A percentile compares a stretch with the other conserved stretches of the same genome.
phyloP scores from a whole-genome alignment of 139 green algal genomes.

The Tetradesmus lagerheimii region DNA sequence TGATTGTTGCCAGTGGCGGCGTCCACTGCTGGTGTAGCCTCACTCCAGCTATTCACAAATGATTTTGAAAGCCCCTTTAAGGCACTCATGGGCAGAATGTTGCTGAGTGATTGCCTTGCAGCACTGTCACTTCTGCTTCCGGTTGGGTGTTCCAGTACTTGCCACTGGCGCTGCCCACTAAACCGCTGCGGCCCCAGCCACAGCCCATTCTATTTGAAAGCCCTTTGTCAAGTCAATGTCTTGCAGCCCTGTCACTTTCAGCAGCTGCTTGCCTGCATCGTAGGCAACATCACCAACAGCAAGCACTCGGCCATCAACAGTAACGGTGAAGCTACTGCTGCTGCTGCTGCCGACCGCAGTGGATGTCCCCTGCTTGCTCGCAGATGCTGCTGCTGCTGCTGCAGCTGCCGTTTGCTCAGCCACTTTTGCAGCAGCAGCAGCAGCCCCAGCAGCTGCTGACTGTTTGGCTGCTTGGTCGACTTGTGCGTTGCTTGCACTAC shows the following conservation, averaged over 20 bases:
- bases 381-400: background rate
- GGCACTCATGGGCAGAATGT: no score
- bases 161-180: no score
- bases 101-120: no score
- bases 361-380: background rate
- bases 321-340: background rate
- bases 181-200: background rate
- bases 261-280: background rate
- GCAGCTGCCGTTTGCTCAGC: background rate
- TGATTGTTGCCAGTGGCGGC: no score
- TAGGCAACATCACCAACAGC: background rate
- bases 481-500: background rate
- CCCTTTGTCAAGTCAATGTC: background rate
- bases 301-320: background rate
- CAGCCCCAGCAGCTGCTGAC: no score
- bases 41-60: no score
- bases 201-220: background rate
- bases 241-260: background rate
- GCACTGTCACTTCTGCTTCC: no score
- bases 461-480: background rate
- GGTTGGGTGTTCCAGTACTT: no score
- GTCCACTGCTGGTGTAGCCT: no score
- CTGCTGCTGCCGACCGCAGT: background rate
- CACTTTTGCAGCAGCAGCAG: background rate
- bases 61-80: no score